Evolutionary conservation across 345 rosid genomes (phyloP).

Genomic region (Gossypium longicalyx): DNA sequence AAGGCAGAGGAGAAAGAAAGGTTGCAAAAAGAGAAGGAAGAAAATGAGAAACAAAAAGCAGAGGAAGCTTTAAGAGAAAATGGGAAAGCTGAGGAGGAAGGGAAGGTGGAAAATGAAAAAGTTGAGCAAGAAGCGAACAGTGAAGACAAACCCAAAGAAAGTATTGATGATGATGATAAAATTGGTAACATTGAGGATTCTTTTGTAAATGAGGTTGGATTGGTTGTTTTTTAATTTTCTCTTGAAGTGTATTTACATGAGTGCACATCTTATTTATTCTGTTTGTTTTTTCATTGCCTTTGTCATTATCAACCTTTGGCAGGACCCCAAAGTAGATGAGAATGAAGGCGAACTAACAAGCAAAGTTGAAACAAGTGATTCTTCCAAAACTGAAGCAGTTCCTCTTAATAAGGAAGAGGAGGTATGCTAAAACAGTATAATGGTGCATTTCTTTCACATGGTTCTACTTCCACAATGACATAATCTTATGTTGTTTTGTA

Average conservation of each 20-base stretch:
- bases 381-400: conserved; percentile 29
- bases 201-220: conserved; percentile 53
- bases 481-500: conserved; percentile 23
- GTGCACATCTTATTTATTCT: background rate
- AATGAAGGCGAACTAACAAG: conserved; percentile 28
- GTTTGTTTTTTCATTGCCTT: conserved; percentile 14
- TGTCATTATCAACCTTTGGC: conserved; percentile 5
- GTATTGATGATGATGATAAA: conserved; percentile 28
- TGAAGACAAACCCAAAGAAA: conserved; percentile 32
- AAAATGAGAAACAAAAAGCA: conserved; percentile 62
- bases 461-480: conserved; percentile 8
- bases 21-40: conserved; percentile 70
- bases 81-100: conserved; percentile 34
- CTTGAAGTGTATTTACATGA: background rate
- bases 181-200: conserved; percentile 51
- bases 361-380: conserved; percentile 30
- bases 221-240: conserved; percentile 5
- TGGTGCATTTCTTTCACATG: conserved; percentile 2
- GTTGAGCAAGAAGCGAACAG: conserved; percentile 23
- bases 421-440: conserved; percentile 27
- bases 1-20: conserved; percentile 76
- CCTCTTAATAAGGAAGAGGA: conserved; percentile 27
- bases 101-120: conserved; percentile 31
- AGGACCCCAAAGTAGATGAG: conserved; percentile 26
- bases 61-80: conserved; percentile 46